phyloP scores from a whole-genome alignment of 495 filamentous ascomycete species.

The Podospora comata region DNA sequence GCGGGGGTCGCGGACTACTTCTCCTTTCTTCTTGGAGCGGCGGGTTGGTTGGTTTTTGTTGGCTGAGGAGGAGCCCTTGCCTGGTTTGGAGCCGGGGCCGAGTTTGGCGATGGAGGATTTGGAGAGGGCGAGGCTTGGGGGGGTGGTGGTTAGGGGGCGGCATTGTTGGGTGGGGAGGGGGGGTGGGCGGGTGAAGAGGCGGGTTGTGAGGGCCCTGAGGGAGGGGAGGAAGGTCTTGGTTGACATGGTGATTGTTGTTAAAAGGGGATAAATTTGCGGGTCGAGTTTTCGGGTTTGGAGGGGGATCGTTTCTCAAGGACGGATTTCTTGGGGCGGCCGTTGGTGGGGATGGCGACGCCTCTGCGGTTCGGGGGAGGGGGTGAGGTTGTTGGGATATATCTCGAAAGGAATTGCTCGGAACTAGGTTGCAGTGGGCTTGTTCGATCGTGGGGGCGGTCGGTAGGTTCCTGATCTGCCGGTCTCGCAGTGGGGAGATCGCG shows the following conservation, averaged over 20 bases:
- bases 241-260: conserved; percentile 21
- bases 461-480: neutral
- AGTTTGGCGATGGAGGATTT: neutral
- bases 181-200: conserved; percentile 21
- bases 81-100: conserved; percentile 1
- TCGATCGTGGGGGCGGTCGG: neutral
- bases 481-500: neutral
- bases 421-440: neutral
- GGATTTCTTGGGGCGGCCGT: neutral
- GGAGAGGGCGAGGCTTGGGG: conserved; percentile 3
- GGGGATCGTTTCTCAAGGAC: neutral
- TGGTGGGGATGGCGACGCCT: neutral
- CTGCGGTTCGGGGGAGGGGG: neutral
- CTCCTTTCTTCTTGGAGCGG: conserved; percentile 9
- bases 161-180: neutral
- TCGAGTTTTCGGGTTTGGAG: neutral
- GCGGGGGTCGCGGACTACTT: conserved; percentile 24
- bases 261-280: neutral
- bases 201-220: conserved; percentile 32
- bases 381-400: neutral
- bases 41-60: conserved; percentile 7
- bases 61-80: conserved; percentile 1
- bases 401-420: neutral
- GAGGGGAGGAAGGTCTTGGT: conserved; percentile 15
- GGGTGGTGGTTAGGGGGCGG: conserved; percentile 19